phyloP scores from a whole-genome alignment of 352 stramenopile genomes.

The Globisporangium rhizosaccharum region DNA sequence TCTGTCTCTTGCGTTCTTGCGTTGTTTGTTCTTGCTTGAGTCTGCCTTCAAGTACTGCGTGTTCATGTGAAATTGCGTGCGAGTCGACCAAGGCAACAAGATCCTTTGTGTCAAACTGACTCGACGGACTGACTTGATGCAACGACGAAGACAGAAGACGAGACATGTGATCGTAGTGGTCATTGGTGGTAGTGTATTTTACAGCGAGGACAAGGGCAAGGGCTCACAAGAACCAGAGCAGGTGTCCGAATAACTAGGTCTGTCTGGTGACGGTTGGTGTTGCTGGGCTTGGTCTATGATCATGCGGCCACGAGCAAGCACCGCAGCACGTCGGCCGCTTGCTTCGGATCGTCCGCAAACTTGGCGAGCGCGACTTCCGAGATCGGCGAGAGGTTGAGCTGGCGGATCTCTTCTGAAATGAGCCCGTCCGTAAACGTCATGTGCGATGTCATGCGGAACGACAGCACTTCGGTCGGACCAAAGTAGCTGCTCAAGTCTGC shows the following conservation, averaged over 20 bases:
- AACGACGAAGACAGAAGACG: not conserved
- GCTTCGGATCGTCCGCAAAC: constrained; percentile 51
- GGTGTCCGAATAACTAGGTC: too few relatives aligned
- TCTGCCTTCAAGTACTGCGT: too few relatives aligned
- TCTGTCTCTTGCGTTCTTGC: too few relatives aligned
- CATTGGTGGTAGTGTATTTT: not conserved
- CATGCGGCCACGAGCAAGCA: constrained; percentile 34
- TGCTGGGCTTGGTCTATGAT: constrained; percentile 1
- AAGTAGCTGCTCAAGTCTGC: constrained; percentile 49
- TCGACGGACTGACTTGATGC: not conserved
- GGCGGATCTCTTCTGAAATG: constrained; percentile 75
- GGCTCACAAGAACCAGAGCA: not conserved
- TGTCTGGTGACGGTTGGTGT: not conserved
- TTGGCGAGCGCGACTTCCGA: constrained; percentile 40
- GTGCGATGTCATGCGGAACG: constrained; percentile 73
- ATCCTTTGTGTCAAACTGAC: too few relatives aligned
- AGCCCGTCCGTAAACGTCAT: constrained; percentile 75
- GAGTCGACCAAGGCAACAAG: too few relatives aligned
- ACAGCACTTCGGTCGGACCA: constrained; percentile 41
- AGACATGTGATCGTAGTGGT: not conserved
- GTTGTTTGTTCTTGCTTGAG: too few relatives aligned
- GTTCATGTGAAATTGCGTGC: too few relatives aligned
- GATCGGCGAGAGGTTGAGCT: constrained; percentile 64
- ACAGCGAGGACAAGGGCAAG: not conserved
- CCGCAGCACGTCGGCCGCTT: constrained; percentile 46